phyloP scores from a whole-genome alignment of 495 filamentous ascomycete genomes.

The Aspergillus ostianus region DNA sequence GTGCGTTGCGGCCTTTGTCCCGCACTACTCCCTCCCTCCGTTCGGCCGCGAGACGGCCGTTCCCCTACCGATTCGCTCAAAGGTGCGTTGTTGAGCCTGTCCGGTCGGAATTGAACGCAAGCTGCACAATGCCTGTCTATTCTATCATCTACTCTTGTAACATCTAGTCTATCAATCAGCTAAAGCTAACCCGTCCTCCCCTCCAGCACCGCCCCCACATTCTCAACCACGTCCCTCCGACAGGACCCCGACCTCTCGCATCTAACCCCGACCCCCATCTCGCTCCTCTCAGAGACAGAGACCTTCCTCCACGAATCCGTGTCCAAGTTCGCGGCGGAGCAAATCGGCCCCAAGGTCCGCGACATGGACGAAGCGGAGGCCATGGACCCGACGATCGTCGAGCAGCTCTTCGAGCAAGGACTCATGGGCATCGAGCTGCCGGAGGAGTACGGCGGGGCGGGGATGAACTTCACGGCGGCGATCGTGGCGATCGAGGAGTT shows the following conservation, averaged over 20 bases:
- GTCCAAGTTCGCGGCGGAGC: conserved; percentile 83
- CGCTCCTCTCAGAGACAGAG: conserved; percentile 89
- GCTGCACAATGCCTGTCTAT: not conserved
- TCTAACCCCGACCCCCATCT: conserved; percentile 87
- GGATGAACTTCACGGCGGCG: conserved; percentile 97
- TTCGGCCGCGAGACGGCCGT: conserved; percentile 41
- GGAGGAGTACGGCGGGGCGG: conserved; percentile 92
- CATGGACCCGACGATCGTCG: conserved; percentile 87
- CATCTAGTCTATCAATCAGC: too few relatives aligned
- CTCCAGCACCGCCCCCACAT: conserved; percentile 27
- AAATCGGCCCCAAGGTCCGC: conserved; percentile 86
- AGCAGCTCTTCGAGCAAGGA: conserved; percentile 95
- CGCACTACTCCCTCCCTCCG: conserved; percentile 52
- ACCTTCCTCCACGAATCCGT: conserved; percentile 84
- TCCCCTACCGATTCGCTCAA: conserved; percentile 41
- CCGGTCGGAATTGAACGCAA: not conserved
- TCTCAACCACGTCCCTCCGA: conserved; percentile 67
- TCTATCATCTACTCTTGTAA: not conserved
- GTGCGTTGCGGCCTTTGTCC: conserved; percentile 65
- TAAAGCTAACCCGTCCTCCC: too few relatives aligned
- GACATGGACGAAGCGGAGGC: conserved; percentile 97
- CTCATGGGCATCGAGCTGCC: conserved; percentile 97
- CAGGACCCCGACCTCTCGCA: conserved; percentile 62
- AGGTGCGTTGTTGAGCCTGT: conserved; percentile 28
- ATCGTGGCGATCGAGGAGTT: conserved; percentile 97